Conservation (phyloP, 768 basidiomycete species). For the Asterophora parasitica region DNA sequence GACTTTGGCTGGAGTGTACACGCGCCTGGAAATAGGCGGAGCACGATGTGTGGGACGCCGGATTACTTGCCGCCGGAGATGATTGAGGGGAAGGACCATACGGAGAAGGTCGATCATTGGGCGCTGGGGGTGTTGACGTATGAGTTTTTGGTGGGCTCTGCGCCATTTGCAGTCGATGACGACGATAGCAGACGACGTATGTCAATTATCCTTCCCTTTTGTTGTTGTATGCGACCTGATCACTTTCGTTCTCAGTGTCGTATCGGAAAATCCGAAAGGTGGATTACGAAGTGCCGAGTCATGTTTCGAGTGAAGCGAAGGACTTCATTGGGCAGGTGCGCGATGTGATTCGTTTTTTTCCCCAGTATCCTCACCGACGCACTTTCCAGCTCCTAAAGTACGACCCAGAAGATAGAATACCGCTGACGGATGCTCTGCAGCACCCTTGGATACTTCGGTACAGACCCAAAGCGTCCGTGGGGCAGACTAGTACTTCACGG, state of each 20-base stretch:
- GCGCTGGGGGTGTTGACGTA: slow-evolving; percentile 92
- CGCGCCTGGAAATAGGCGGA: slow-evolving; percentile 83
- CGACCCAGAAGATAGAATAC: slow-evolving; percentile 73
- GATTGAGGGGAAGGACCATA: slow-evolving; percentile 89
- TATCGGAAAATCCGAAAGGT: slow-evolving; percentile 85
- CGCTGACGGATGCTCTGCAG: slow-evolving; percentile 68
- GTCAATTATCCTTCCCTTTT: slow-evolving; percentile 17
- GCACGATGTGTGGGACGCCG: slow-evolving; percentile 90
- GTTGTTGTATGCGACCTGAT: background rate
- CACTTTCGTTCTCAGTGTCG: slow-evolving; percentile 51
- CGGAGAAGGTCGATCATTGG: slow-evolving; percentile 91
- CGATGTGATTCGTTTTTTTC: background rate
- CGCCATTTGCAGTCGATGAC: slow-evolving; percentile 75
- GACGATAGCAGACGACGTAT: slow-evolving; percentile 68
- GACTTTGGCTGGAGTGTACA: slow-evolving; percentile 99
- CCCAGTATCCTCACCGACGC: background rate
- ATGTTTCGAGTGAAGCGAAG: slow-evolving; percentile 57
- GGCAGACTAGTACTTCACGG: too few relatives aligned
- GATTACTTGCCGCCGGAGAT: slow-evolving; percentile 99
- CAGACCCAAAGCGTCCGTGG: slow-evolving; percentile 27
- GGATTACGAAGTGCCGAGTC: slow-evolving; percentile 63
- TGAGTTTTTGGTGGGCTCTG: slow-evolving; percentile 82
- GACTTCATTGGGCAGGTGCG: slow-evolving; percentile 59
- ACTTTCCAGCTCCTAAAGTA: slow-evolving; percentile 69
- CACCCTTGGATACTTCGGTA: slow-evolving; percentile 87